These are phyloP conservation scores for Scytalidium sp. DNA, from an alignment of 2,329 filamentous ascomycete species.

Conservation along the genomic window DNA sequence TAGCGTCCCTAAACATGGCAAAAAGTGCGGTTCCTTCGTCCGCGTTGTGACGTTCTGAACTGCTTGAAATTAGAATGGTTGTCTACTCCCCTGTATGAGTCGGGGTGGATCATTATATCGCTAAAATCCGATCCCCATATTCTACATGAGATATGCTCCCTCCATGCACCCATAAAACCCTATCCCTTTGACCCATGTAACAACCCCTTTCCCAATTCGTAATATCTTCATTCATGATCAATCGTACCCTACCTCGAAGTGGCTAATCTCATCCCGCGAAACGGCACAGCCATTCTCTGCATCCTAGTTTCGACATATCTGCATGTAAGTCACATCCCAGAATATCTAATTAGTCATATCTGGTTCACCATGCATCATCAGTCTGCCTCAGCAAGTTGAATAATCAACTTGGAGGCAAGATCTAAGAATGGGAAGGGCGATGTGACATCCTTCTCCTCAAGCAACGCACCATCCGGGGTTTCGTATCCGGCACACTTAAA, in stretches of 20 bases:
- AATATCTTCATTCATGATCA: neutral
- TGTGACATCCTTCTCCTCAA: conserved; percentile 92
- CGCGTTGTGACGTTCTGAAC: too few relatives aligned
- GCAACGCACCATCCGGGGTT: conserved; percentile 65
- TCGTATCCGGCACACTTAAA: conserved; percentile 99
- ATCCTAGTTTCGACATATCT: neutral
- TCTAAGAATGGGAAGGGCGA: conserved; percentile 96
- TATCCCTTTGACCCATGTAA: neutral
- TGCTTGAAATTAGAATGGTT: too few relatives aligned
- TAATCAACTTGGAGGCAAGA: conserved; percentile 86
- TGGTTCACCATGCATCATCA: conserved; percentile 23
- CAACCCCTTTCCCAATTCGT: neutral
- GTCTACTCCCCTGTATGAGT: too few relatives aligned
- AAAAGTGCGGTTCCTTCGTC: too few relatives aligned
- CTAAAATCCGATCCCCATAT: neutral
- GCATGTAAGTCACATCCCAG: neutral
- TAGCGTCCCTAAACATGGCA: too few relatives aligned
- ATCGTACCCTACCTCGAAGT: neutral
- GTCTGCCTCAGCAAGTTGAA: conserved; percentile 84
- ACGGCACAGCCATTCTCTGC: neutral
- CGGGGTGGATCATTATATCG: too few relatives aligned
- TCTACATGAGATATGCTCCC: neutral
- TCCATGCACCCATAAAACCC: neutral
- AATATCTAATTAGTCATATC: neutral
- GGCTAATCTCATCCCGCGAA: neutral